Evolutionary conservation across 1,284 basidiomycete species (phyloP).

Genomic region (Fomitopsis palustris): DNA sequence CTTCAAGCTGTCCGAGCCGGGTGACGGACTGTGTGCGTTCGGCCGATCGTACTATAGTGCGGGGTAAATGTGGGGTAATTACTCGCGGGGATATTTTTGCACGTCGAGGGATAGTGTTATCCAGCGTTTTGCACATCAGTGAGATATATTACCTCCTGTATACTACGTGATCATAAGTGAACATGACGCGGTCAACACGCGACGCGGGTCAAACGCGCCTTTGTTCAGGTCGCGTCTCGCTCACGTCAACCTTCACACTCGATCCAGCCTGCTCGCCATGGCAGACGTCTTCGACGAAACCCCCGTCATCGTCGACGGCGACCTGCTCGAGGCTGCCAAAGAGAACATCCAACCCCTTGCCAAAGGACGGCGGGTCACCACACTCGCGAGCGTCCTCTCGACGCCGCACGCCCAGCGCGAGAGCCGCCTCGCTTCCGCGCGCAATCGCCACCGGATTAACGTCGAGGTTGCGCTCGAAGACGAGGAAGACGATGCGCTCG

Average conservation of each 20-base stretch:
- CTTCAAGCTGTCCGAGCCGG: too few relatives aligned
- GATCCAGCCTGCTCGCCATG: slow-evolving; percentile 6
- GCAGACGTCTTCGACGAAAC: slow-evolving; percentile 27
- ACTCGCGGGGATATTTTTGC: neutral
- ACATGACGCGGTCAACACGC: neutral
- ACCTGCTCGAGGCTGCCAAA: slow-evolving; percentile 77
- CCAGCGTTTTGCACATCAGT: neutral
- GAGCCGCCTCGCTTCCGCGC: slow-evolving; percentile 56
- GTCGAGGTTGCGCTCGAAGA: slow-evolving; percentile 52
- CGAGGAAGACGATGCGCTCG: slow-evolving; percentile 51
- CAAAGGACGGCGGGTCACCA: slow-evolving; percentile 67
- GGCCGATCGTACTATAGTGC: neutral
- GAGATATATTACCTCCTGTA: neutral
- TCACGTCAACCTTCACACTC: neutral
- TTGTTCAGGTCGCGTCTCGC: neutral
- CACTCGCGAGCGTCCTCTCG: slow-evolving; percentile 64
- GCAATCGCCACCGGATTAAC: slow-evolving; percentile 53
- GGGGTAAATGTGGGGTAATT: neutral
- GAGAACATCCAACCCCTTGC: slow-evolving; percentile 81
- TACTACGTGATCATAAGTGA: neutral
- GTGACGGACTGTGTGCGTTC: neutral
- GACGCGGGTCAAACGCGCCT: neutral
- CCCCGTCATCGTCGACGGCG: slow-evolving; percentile 62
- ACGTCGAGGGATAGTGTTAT: too few relatives aligned
- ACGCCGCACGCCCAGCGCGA: slow-evolving; percentile 75